Evolutionary conservation across 441 rosid species (phyloP).

Genomic region (Gossypium gossypioides): DNA sequence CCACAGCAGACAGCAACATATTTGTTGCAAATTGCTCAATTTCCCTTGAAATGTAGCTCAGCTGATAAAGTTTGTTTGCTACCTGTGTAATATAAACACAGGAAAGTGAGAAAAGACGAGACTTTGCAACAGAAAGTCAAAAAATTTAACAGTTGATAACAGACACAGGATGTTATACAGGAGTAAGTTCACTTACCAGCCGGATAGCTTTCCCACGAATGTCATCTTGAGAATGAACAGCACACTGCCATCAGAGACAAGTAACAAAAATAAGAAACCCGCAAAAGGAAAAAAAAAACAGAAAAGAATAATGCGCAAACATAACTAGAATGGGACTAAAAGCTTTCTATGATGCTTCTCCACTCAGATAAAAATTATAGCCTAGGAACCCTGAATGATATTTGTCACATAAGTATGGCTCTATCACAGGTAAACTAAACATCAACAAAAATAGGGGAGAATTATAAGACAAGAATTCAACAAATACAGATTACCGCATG

Average conservation of each 20-base stretch:
- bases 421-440: background rate
- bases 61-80: constrained; percentile 90
- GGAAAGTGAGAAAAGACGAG: constrained; percentile 5
- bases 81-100: constrained; percentile 52
- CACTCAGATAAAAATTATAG: background rate
- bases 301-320: background rate
- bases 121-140: background rate
- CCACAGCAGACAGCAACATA: constrained; percentile 68
- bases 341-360: background rate
- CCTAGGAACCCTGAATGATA: background rate
- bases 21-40: constrained; percentile 88
- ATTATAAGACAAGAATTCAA: constrained; percentile 4
- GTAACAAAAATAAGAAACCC: constrained; percentile 14
- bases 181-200: constrained; percentile 50
- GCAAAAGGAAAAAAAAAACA: background rate
- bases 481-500: constrained; percentile 9
- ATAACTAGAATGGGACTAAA: background rate
- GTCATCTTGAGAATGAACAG: constrained; percentile 93
- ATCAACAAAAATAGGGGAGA: background rate
- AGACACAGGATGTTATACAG: constrained; percentile 9
- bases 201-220: constrained; percentile 93
- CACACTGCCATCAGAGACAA: constrained; percentile 61
- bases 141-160: background rate
- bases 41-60: constrained; percentile 56
- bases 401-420: background rate